These are phyloP conservation scores for Candida sanyiensis DNA, from an alignment of 805 yeast genomes.

Conservation along the genomic window DNA sequence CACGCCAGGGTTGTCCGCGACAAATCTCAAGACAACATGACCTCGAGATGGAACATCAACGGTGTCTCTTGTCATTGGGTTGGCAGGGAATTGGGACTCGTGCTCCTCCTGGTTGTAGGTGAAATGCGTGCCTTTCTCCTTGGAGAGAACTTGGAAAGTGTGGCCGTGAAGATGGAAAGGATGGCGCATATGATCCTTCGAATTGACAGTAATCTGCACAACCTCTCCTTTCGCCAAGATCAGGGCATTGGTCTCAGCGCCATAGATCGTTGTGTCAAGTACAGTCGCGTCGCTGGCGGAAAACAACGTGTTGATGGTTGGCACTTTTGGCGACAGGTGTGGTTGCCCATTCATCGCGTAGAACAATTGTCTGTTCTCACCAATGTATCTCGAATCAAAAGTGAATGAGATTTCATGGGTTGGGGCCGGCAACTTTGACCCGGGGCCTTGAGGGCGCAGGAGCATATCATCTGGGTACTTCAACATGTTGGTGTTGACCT, in stretches of 20 bases:
- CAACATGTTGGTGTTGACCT: constrained; percentile 21
- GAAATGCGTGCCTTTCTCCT: constrained; percentile 41
- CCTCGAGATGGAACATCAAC: constrained; percentile 65
- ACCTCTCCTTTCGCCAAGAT: constrained; percentile 56
- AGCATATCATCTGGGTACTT: constrained; percentile 29
- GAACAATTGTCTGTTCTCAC: constrained; percentile 57
- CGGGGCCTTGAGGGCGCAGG: constrained; percentile 32
- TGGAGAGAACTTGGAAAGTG: constrained; percentile 46
- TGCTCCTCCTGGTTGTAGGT: constrained; percentile 12
- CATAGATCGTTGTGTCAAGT: constrained; percentile 55
- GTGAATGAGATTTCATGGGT: constrained; percentile 50
- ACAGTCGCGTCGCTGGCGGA: constrained; percentile 48
- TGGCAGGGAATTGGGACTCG: constrained; percentile 36
- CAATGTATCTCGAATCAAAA: constrained; percentile 52
- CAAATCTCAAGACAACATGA: constrained; percentile 59
- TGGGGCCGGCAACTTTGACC: constrained; percentile 42
- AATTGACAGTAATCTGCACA: constrained; percentile 71
- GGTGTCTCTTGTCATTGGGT: constrained; percentile 67
- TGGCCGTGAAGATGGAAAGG: constrained; percentile 80
- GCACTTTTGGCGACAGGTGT: constrained; percentile 62
- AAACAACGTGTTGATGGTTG: constrained; percentile 59
- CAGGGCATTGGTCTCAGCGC: constrained; percentile 59
- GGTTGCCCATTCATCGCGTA: constrained; percentile 66
- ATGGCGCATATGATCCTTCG: constrained; percentile 71
- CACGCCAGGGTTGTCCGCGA: constrained; percentile 84